Base-by-base conservation (phyloP, 2,329 filamentous ascomycete genomes). In the Tolypocladium amazonense region DNA sequence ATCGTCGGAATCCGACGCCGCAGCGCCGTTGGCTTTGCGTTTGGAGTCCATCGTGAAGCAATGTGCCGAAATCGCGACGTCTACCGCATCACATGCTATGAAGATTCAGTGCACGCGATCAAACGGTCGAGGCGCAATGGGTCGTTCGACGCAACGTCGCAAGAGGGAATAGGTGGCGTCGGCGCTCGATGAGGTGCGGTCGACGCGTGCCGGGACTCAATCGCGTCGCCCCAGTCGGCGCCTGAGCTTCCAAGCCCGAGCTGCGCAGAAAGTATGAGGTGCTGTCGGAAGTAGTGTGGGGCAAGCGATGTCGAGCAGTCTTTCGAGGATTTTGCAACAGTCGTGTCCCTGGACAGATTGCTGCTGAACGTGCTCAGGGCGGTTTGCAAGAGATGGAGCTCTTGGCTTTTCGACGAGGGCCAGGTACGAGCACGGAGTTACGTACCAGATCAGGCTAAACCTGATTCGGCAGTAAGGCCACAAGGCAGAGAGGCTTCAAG, bases 41-140 rank as follows among this genome's bases (percentile, higher is more conserved):
- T 84, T 84, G 69, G 75, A 76, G 64, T 84, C 81, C 81, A 84
- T 84, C 55, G 63, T 71, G 64, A 63, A 59, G 60, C 61, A 60
- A 55, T 62, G 64, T 38, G 60, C 59, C 62, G 62, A 47, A 61
- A 58, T 70, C 66, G 69, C 67, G 43, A 61, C 59, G 62, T 59
- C 62, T 57, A 56, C 65, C 65, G 64, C 71, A 72, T 71, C 60
- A 68, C 64, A 68, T 58, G 59, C 56, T 53, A 60, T 53, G 56
- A 30, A 39, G 59, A 55, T 47, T 50, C 56, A 52, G 23, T 56
- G 47, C 57, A 39, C 53, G 59, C 33, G 50, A 56, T 58, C 38
- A 54, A 43, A 58, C 61, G 54, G 66, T 65, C 61, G 64, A 58
- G 58, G 64, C 56, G 61, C 70, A 72, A 72, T 70, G 66, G 65